Evolutionary conservation across 2,329 filamentous ascomycete genomes (phyloP).

Genomic region (Diaporthe velutina): DNA sequence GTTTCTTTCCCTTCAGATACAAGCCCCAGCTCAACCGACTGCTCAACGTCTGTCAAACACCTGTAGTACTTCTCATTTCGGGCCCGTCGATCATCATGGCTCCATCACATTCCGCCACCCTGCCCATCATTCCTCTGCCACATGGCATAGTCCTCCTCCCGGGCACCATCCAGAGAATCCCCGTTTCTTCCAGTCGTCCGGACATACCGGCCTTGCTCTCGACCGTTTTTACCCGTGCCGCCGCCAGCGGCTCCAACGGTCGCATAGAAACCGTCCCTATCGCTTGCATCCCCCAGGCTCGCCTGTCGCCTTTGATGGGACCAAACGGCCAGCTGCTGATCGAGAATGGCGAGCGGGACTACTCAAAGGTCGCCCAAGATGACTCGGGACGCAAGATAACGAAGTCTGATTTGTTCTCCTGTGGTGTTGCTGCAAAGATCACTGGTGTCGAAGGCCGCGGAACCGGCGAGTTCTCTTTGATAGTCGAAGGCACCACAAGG

Average conservation of each 20-base stretch:
- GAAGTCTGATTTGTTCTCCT: conserved; percentile 83
- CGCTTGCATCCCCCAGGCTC: conserved; percentile 85
- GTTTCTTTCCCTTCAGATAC: neutral
- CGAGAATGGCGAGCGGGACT: conserved; percentile 70
- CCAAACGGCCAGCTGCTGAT: conserved; percentile 82
- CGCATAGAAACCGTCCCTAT: conserved; percentile 79
- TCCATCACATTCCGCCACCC: conserved; percentile 56
- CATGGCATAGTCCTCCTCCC: conserved; percentile 87
- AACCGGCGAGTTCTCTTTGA: conserved; percentile 81
- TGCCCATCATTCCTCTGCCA: conserved; percentile 87
- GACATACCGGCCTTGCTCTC: conserved; percentile 92
- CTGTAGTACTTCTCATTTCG: neutral
- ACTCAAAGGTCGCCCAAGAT: conserved; percentile 58
- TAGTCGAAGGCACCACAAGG: conserved; percentile 87
- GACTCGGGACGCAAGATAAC: conserved; percentile 68
- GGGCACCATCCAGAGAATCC: conserved; percentile 85
- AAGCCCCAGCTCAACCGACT: neutral
- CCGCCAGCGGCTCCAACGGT: conserved; percentile 74
- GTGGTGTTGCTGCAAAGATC: conserved; percentile 85
- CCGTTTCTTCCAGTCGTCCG: conserved; percentile 81
- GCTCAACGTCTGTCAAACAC: neutral
- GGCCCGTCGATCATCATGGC: conserved; percentile 43
- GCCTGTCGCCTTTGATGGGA: conserved; percentile 75
- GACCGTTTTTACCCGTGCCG: conserved; percentile 82
- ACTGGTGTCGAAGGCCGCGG: conserved; percentile 82